These are phyloP conservation scores for Echria macrotheca DNA, from an alignment of 495 filamentous ascomycete genomes.

Conservation along the genomic window DNA sequence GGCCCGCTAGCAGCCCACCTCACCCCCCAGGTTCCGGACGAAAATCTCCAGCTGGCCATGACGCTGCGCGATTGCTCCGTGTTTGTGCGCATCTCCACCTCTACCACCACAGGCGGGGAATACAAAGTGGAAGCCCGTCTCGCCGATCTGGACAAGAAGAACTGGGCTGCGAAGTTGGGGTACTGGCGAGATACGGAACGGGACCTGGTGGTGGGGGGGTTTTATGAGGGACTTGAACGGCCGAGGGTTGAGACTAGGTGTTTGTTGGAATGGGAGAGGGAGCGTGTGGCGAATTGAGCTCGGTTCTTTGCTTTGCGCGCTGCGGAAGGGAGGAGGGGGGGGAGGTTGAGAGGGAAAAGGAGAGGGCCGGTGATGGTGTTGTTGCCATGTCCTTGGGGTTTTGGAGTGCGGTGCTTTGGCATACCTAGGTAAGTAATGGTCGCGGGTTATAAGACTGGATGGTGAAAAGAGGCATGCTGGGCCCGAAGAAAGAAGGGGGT, in stretches of 20 bases:
- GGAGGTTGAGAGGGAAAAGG: too few relatives aligned
- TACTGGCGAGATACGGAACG: slow-evolving; percentile 69
- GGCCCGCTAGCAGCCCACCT: slow-evolving; percentile 36
- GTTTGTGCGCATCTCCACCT: slow-evolving; percentile 59
- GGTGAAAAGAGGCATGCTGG: too few relatives aligned
- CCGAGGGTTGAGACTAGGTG: slow-evolving; percentile 19
- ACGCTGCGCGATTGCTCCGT: slow-evolving; percentile 84
- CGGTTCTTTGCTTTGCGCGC: background rate
- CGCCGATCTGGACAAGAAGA: slow-evolving; percentile 86
- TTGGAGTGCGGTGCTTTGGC: too few relatives aligned
- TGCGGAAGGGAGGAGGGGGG: too few relatives aligned
- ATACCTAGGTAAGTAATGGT: too few relatives aligned
- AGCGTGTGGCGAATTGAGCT: background rate
- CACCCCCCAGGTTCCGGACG: slow-evolving; percentile 15
- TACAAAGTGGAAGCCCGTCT: slow-evolving; percentile 62
- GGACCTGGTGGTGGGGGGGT: slow-evolving; percentile 61
- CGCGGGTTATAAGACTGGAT: too few relatives aligned
- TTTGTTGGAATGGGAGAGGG: slow-evolving; percentile 11
- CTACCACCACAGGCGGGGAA: too few relatives aligned
- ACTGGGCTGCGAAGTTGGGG: slow-evolving; percentile 57
- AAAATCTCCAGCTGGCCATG: slow-evolving; percentile 66
- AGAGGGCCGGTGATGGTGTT: background rate
- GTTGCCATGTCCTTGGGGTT: too few relatives aligned
- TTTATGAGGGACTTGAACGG: slow-evolving; percentile 58
- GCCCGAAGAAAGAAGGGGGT: too few relatives aligned